These are phyloP conservation scores for Chamaecrista fasciculata DNA, from an alignment of 306 rosid species.

Conservation along the genomic window DNA sequence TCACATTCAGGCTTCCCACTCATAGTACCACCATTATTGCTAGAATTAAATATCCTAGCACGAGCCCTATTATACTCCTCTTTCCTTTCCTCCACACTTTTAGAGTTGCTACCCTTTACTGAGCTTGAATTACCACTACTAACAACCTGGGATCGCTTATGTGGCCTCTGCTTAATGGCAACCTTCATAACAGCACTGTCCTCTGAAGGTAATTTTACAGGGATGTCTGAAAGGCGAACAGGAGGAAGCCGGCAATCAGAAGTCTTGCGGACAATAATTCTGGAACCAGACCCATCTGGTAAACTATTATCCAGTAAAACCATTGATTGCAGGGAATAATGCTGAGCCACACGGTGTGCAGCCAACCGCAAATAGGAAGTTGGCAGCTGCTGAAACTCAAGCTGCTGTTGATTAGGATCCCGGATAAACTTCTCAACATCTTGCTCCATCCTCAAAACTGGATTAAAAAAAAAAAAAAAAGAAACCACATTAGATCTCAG, in stretches of 20 bases:
- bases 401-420: conserved; percentile 81
- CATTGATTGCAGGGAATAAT: conserved; percentile 90
- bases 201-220: conserved; percentile 66
- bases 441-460: conserved; percentile 97
- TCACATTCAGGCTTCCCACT: conserved; percentile 67
- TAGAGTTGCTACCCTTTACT: conserved; percentile 47
- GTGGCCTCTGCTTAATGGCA: conserved; percentile 95
- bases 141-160: conserved; percentile 47
- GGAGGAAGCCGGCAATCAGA: conserved; percentile 70
- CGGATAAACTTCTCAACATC: conserved; percentile 82
- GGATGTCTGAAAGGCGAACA: conserved; percentile 90
- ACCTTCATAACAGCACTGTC: conserved; percentile 62
- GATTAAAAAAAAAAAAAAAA: conserved; percentile 28
- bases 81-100: conserved; percentile 96
- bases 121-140: conserved; percentile 52
- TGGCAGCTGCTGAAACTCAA: conserved; percentile 94
- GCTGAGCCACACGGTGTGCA: conserved; percentile 98
- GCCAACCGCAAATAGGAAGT: conserved; percentile 95
- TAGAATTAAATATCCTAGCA: conserved; percentile 85
- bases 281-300: conserved; percentile 92
- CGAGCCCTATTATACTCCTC: conserved; percentile 98
- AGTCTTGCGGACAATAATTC: conserved; percentile 86
- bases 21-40: conserved; percentile 38
- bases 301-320: conserved; percentile 78
- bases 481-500: background rate